These are phyloP conservation scores for Nemania diffusa DNA, from an alignment of 2,329 filamentous ascomycete species.

Conservation along the genomic window DNA sequence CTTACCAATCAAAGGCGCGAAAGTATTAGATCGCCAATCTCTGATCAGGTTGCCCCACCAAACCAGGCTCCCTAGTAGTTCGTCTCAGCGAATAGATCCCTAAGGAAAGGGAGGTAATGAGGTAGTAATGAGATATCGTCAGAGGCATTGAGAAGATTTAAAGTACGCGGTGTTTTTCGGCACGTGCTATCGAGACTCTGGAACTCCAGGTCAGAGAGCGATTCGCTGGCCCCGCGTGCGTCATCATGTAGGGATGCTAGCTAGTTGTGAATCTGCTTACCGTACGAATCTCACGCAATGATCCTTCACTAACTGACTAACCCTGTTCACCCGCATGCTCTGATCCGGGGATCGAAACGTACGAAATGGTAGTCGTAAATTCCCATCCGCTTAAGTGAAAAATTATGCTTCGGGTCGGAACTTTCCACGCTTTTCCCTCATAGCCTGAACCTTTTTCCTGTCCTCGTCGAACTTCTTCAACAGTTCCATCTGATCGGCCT, in stretches of 20 bases:
- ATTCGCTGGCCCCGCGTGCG: slow-evolving; percentile 65
- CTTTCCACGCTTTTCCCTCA: slow-evolving; percentile 74
- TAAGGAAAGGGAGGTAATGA: not conserved
- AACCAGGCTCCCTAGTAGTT: slow-evolving; percentile 7
- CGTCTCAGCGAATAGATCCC: slow-evolving; percentile 15
- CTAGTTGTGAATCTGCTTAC: slow-evolving; percentile 29
- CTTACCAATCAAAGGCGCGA: not conserved
- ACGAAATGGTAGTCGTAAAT: not conserved
- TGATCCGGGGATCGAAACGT: not conserved
- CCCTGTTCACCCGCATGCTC: not conserved
- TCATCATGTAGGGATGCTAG: slow-evolving; percentile 55
- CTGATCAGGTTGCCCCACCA: not conserved
- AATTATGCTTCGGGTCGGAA: slow-evolving; percentile 63
- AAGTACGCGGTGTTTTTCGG: slow-evolving; percentile 70
- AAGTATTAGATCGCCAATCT: not conserved
- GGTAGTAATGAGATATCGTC: slow-evolving; percentile 49
- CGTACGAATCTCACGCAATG: not conserved
- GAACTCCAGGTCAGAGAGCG: slow-evolving; percentile 44
- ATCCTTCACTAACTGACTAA: not conserved
- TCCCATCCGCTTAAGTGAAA: slow-evolving; percentile 9
- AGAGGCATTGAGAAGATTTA: slow-evolving; percentile 74
- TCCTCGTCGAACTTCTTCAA: slow-evolving; percentile 81
- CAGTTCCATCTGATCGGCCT: slow-evolving; percentile 76
- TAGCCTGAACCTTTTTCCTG: slow-evolving; percentile 73
- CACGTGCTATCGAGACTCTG: slow-evolving; percentile 51